Base-by-base conservation (phyloP, 1,284 basidiomycete genomes). In the Agroathelia rolfsii region DNA sequence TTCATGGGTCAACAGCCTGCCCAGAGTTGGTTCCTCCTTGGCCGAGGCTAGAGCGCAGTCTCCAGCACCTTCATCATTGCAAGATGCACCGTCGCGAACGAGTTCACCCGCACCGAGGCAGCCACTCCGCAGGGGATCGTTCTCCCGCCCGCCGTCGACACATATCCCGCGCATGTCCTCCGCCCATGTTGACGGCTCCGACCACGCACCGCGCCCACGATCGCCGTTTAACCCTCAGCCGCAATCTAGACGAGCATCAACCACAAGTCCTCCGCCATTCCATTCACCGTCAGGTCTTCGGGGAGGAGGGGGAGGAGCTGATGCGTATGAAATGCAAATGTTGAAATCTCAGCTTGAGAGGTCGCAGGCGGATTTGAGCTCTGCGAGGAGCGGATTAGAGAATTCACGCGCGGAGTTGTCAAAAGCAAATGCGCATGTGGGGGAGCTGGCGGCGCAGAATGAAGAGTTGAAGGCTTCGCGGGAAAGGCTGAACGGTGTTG, bases 1-100 rank as follows among this genome's bases (percentile, higher is more conserved):
- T 26, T 64, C 61, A 32, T 82, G 78, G 79, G 43, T 82, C 24
- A 59, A 68, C 27, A 69, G 71, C 13, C 56, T 82, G 33, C 55
- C 69, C 19, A 67, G 64, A 36, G 72, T 64, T 20, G 60, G 65
- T 28, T 46, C 52, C 13, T 42, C 51, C 19, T 44, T 39, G 24
- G 23, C 26, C 20, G 36, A 16, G n/a, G 14, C 25, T 30, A 23
- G 15, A 21, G 51, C 61, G 16, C 48, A 43, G 12, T 26, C 46
- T 4, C 37, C 35, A 12, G 24, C 44, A 14, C 34, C 46, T 14
- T 33, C 39, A 6, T 36, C 38, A 7, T 19, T 38, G 11, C 34
- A 41, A 6, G 37, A 37, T 16, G 35, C 44, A 15, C 32, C 36
- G n/a, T 24, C 39, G 14, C 30, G 31, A 14, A 25, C 38, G 34